Evolutionary conservation across 495 filamentous ascomycete species (phyloP).

Genomic region (Aspergillus sclerotioniger): DNA sequence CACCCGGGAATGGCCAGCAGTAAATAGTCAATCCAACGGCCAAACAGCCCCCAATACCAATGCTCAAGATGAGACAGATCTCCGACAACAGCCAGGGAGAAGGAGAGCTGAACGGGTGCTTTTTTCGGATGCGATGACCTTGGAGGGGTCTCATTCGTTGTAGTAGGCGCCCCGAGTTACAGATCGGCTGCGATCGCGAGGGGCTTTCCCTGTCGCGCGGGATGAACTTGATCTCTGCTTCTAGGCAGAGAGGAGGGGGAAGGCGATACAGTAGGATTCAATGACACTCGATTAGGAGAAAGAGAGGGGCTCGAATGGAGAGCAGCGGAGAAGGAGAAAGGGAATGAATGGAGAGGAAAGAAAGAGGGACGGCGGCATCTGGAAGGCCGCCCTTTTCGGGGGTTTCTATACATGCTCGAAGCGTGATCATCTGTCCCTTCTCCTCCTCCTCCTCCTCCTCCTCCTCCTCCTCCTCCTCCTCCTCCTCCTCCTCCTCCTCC

Average conservation of each 20-base stretch:
- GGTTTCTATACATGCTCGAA: background rate
- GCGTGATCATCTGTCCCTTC: background rate
- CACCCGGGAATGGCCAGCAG: background rate
- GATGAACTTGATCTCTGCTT: background rate
- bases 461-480: background rate
- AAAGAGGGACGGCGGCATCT: background rate
- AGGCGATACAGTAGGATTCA: background rate
- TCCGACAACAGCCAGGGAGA: background rate
- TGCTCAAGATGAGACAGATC: slow-evolving; percentile 1
- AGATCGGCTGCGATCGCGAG: slow-evolving; percentile 13
- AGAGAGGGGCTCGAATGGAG: background rate
- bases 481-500: background rate
- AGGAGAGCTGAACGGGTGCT: background rate
- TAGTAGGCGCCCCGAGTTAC: slow-evolving; percentile 18
- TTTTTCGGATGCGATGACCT: slow-evolving; percentile 13
- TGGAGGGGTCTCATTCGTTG: slow-evolving; percentile 20
- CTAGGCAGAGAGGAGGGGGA: background rate
- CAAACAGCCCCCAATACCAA: background rate
- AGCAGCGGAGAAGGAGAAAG: background rate
- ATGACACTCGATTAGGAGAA: background rate
- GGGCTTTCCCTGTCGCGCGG: background rate
- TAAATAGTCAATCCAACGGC: background rate
- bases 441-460: background rate
- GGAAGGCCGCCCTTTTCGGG: background rate
- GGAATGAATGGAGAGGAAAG: background rate